Conservation (phyloP, 2,329 filamentous ascomycete species). For the Cladobotryum protrusum region DNA sequence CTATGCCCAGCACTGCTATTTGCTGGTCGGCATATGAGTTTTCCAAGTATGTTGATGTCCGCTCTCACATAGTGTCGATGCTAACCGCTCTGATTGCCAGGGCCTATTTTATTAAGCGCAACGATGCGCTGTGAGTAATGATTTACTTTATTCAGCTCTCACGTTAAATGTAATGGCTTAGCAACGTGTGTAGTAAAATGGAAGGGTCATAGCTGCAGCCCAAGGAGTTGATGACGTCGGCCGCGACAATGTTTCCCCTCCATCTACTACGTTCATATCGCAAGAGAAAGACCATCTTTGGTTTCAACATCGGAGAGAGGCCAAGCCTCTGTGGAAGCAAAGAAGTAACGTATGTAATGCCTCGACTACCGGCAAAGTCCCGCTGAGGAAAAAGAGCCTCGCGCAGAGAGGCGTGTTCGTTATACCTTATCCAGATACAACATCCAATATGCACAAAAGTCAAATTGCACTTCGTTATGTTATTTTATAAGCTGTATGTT, state of each 20-base stretch:
- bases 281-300: not conserved
- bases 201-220: not conserved
- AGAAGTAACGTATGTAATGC: not conserved
- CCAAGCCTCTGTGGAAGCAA: not conserved
- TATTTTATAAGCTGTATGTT: too few relatives aligned
- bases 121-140: slow-evolving; percentile 32
- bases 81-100: slow-evolving; percentile 25
- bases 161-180: not conserved
- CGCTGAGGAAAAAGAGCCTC: not conserved
- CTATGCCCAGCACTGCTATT: slow-evolving; percentile 98
- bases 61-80: not conserved
- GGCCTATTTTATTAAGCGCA: slow-evolving; percentile 55
- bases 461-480: too few relatives aligned
- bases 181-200: not conserved
- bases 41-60: slow-evolving; percentile 49
- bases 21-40: slow-evolving; percentile 82
- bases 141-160: not conserved
- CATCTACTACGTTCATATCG: not conserved
- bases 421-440: not conserved
- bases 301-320: not conserved
- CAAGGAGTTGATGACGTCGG: not conserved
- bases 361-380: not conserved
- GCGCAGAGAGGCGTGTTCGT: not conserved
- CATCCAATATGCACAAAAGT: not conserved
- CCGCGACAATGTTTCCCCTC: not conserved